phyloP scores from a whole-genome alignment of 108 stramenopile species.

The Schizochytrium sp. region DNA sequence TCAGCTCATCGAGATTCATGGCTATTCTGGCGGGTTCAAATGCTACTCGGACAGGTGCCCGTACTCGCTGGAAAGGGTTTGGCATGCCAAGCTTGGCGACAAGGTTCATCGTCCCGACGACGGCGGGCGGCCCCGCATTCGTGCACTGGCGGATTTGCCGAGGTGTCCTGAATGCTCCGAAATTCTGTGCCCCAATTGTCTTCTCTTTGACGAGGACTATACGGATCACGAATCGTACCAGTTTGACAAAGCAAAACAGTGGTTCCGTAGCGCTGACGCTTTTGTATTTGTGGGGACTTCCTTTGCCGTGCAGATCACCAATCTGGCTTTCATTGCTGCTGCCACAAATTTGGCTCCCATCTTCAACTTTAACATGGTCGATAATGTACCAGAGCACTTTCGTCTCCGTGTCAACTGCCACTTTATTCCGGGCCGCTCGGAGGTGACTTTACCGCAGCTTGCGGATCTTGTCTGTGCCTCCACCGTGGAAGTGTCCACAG shows the following conservation, averaged over 20 bases:
- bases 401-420: background rate
- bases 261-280: background rate
- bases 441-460: background rate
- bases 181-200: background rate
- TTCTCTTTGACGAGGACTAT: constrained; percentile 14
- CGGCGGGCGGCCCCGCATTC: background rate
- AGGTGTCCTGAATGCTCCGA: background rate
- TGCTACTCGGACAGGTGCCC: background rate
- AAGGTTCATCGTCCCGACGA: background rate
- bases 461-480: background rate
- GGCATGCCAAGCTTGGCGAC: background rate
- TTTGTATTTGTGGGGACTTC: constrained; percentile 16
- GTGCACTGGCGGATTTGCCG: background rate
- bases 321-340: background rate
- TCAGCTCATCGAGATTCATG: constrained; percentile 19
- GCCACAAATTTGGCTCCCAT: background rate
- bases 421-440: background rate
- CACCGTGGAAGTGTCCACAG: background rate
- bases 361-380: constrained; percentile 16
- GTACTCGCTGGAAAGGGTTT: background rate
- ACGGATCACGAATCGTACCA: constrained; percentile 10
- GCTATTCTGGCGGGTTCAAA: background rate
- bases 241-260: background rate
- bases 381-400: background rate
- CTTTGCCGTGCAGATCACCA: constrained; percentile 14